These are phyloP conservation scores for Annulohypoxylon bovei DNA, from an alignment of 495 filamentous ascomycete genomes.

Conservation along the genomic window DNA sequence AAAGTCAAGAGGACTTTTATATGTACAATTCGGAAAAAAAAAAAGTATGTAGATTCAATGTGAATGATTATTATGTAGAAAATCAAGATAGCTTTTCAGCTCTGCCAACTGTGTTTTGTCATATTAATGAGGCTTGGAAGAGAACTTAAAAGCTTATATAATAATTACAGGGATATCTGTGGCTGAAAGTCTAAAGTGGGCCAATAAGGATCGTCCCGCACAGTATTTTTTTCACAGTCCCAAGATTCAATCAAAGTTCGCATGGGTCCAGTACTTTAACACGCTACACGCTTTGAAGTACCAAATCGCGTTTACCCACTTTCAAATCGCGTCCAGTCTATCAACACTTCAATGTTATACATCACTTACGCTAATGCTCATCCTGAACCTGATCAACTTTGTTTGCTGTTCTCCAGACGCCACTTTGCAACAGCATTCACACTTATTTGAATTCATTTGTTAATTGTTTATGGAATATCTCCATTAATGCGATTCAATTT, in stretches of 20 bases:
- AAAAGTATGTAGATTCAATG: neutral
- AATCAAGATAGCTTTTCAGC: neutral
- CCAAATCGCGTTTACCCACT: slow-evolving; percentile 34
- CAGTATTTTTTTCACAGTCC: neutral
- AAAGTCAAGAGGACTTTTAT: neutral
- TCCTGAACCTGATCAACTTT: slow-evolving; percentile 8
- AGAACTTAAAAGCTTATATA: neutral
- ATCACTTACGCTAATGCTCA: slow-evolving; percentile 11
- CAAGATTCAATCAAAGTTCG: slow-evolving; percentile 1
- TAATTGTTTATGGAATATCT: slow-evolving; percentile 30
- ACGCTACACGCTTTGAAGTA: slow-evolving; percentile 12
- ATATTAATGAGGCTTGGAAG: neutral
- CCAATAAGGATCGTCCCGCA: neutral
- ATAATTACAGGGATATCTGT: slow-evolving; percentile 1
- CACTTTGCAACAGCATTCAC: slow-evolving; percentile 26
- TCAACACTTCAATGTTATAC: slow-evolving; percentile 38
- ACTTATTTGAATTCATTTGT: slow-evolving; percentile 15
- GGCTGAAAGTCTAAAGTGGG: neutral
- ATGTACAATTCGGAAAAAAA: neutral
- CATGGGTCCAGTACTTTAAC: slow-evolving; percentile 16
- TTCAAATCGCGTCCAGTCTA: slow-evolving; percentile 21
- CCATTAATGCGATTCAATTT: neutral
- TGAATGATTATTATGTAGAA: neutral
- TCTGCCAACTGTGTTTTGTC: neutral
- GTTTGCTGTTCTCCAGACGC: slow-evolving; percentile 9